Conservation (phyloP, 805 yeast genomes). For the Candida qinlingensis region DNA sequence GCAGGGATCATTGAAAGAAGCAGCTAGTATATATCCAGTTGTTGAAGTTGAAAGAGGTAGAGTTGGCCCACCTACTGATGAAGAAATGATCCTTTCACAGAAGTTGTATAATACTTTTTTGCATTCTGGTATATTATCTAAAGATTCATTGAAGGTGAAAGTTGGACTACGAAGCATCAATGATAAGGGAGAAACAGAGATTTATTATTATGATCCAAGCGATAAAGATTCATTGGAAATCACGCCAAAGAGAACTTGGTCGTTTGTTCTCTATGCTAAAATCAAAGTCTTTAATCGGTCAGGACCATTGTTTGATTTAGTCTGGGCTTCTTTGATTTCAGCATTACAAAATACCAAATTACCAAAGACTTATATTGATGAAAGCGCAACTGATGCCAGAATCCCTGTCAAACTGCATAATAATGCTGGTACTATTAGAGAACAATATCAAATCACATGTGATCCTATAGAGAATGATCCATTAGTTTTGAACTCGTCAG, state of each 20-base stretch:
- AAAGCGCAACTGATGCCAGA: conserved; percentile 46
- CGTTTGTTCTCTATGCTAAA: conserved; percentile 63
- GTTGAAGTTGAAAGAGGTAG: conserved; percentile 76
- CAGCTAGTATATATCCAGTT: conserved; percentile 56
- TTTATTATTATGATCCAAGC: conserved; percentile 42
- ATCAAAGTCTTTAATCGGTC: conserved; percentile 73
- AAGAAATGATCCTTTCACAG: conserved; percentile 75
- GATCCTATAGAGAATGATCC: conserved; percentile 38
- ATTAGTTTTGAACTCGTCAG: conserved; percentile 34
- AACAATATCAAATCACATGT: conserved; percentile 50
- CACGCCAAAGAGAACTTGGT: conserved; percentile 41
- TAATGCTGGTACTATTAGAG: conserved; percentile 40
- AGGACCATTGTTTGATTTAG: conserved; percentile 76
- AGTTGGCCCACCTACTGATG: conserved; percentile 76
- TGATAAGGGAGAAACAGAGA: conserved; percentile 42
- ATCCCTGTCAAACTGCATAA: conserved; percentile 50
- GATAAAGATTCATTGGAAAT: conserved; percentile 27
- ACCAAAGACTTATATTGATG: conserved; percentile 68
- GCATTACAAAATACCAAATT: conserved; percentile 57
- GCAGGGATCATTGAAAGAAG: conserved; percentile 25
- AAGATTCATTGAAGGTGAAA: conserved; percentile 50
- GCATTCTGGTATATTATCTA: conserved; percentile 49
- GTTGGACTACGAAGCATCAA: conserved; percentile 46
- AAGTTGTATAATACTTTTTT: conserved; percentile 53
- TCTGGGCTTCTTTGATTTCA: conserved; percentile 60